Percentiles rank a stretch among this genome's conserved stretches.
Conservation (phyloP, 176 grass and related monocot genomes). For the Oryza longistaminata region DNA sequence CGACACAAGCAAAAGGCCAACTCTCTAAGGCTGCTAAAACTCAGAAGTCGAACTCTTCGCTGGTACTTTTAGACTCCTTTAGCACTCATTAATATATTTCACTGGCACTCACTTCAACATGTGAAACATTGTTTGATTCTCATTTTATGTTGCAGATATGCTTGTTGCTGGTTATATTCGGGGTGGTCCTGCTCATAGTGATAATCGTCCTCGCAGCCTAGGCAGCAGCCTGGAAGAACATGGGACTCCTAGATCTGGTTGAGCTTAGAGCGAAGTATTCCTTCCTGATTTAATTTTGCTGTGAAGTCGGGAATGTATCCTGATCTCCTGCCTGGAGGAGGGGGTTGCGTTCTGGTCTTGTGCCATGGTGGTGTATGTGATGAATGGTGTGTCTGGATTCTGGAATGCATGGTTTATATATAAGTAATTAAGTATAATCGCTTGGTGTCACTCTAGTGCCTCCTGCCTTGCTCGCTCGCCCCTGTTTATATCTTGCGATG, state of each 20-base stretch:
- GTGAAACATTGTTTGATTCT: not conserved
- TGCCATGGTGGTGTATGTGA: slow-evolving; percentile 36
- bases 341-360: slow-evolving; percentile 24
- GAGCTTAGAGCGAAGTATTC: slow-evolving; percentile 39
- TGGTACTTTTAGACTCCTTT: slow-evolving; percentile 47
- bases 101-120: not conserved
- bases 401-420: slow-evolving; percentile 39
- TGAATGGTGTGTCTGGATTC: slow-evolving; percentile 34
- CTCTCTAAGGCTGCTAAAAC: slow-evolving; percentile 84
- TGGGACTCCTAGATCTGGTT: slow-evolving; percentile 15
- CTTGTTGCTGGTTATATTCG: slow-evolving; percentile 90
- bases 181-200: slow-evolving; percentile 90
- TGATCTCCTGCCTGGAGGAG: slow-evolving; percentile 24
- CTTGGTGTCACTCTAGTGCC: not conserved
- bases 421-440: slow-evolving; percentile 36
- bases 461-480: not conserved
- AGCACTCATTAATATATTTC: not conserved
- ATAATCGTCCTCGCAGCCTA: slow-evolving; percentile 93
- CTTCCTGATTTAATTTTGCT: slow-evolving; percentile 54
- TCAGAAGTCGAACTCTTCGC: slow-evolving; percentile 86
- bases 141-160: slow-evolving; percentile 67
- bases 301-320: slow-evolving; percentile 43
- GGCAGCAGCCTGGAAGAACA: slow-evolving; percentile 39
- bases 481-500: slow-evolving; percentile 37
- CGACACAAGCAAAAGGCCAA: slow-evolving; percentile 70